Evolutionary conservation across 1,284 basidiomycete genomes (phyloP), one percentile per base, ranked within the genome.

Genomic region (Puccinia novopanici): DNA sequence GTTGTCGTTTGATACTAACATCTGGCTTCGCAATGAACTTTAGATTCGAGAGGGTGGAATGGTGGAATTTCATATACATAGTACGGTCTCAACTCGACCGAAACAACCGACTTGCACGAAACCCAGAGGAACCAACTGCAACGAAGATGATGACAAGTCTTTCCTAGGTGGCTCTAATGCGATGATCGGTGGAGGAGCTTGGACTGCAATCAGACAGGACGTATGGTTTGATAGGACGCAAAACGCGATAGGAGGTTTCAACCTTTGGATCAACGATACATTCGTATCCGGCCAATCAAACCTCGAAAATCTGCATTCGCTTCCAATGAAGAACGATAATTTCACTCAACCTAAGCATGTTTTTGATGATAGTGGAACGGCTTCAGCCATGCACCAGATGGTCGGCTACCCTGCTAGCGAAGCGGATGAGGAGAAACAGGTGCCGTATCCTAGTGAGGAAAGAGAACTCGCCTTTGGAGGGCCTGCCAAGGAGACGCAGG

Each of bases 211-310:
- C 22, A 50, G 67, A 27, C 67, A 70, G n/a, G 67, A 50, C 22
- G 67, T 70, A 50, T 70, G 67, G 67, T 30, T 70, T 30, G 67
- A 50, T 70, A n/a, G 27, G 5, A 9, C n/a, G 12, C 27, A 34
- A 50, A 30, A 50, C 10, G 24, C 48, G 45, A 27, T 70, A 4
- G 45, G 67, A 50, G 67, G 67, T 15, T 70, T 50, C n/a, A 70
- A 70, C 67, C 67, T 70, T 27, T 70, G 67, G 67, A 70, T 70
- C 45, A 34, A 70, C 50, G 45, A 70, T 27, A 15, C 19, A 50
- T 50, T 70, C 30, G 42, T 70, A 27, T 48, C 27, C 12, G 67
- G 45, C 67, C 67, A 70, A 50, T 24, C 67, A 15, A 50, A 70
- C 15, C 0, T 70, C 27, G 24, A 42, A 45, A 19, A 15, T n/a